Conservation (phyloP, 768 basidiomycete genomes). For the Tulasnella sp. region DNA sequence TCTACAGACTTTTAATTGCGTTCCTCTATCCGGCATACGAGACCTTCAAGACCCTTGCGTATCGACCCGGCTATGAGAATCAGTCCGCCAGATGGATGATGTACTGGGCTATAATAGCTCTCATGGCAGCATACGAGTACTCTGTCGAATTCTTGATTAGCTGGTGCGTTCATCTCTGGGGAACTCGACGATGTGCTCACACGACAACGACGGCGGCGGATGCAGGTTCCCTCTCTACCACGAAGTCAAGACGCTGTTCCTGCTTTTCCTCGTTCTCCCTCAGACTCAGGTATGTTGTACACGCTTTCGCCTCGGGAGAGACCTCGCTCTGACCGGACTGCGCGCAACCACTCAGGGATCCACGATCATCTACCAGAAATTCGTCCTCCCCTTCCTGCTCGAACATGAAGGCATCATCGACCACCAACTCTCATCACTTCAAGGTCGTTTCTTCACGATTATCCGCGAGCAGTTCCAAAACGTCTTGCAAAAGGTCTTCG, state of each 20-base stretch:
- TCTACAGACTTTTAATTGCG: constrained; percentile 39
- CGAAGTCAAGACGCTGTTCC: constrained; percentile 66
- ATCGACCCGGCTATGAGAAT: constrained; percentile 68
- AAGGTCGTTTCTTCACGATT: constrained; percentile 46
- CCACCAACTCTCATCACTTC: constrained; percentile 55
- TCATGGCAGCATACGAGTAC: constrained; percentile 71
- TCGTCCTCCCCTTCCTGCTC: constrained; percentile 74
- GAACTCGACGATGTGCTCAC: background rate
- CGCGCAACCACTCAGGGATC: constrained; percentile 42
- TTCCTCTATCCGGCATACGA: constrained; percentile 93
- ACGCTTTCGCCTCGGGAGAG: no score
- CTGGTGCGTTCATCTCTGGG: constrained; percentile 43
- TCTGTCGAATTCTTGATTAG: constrained; percentile 77
- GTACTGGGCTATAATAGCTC: constrained; percentile 59
- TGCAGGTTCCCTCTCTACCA: constrained; percentile 84
- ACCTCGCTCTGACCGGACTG: background rate
- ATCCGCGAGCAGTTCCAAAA: constrained; percentile 50
- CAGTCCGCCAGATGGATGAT: constrained; percentile 91
- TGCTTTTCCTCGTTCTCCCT: constrained; percentile 82
- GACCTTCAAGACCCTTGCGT: constrained; percentile 84
- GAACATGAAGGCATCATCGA: constrained; percentile 81
- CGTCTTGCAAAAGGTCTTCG: constrained; percentile 42
- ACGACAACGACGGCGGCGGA: background rate
- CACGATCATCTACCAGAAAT: constrained; percentile 66
- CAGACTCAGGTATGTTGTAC: constrained; percentile 43